phyloP scores from a whole-genome alignment of 2,329 filamentous ascomycete species.

The Trichoderma atrobrunneum region DNA sequence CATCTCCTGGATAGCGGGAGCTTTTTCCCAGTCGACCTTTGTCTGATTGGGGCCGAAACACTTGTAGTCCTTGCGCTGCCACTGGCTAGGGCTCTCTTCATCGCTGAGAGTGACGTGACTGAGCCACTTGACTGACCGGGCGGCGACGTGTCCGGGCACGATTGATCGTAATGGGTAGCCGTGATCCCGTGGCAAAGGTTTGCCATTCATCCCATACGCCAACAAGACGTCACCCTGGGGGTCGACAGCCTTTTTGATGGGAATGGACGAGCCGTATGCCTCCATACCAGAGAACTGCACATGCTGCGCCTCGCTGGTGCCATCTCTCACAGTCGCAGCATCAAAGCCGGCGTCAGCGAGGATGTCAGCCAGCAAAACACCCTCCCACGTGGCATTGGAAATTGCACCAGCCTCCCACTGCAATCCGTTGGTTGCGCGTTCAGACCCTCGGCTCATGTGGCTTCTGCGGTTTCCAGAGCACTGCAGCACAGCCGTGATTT shows the following conservation, averaged over 20 bases:
- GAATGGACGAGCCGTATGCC: slow-evolving; percentile 61
- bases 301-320: slow-evolving; percentile 44
- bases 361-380: slow-evolving; percentile 54
- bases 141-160: slow-evolving; percentile 64
- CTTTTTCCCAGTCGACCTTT: slow-evolving; percentile 59
- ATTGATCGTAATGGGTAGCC: slow-evolving; percentile 62
- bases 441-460: slow-evolving; percentile 53
- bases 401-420: slow-evolving; percentile 61
- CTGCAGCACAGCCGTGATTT: slow-evolving; percentile 55
- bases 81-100: slow-evolving; percentile 63
- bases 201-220: slow-evolving; percentile 66
- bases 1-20: slow-evolving; percentile 65
- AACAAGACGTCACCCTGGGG: slow-evolving; percentile 62
- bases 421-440: slow-evolving; percentile 52
- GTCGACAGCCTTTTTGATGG: slow-evolving; percentile 56
- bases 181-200: slow-evolving; percentile 61
- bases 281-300: slow-evolving; percentile 59
- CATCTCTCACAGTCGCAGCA: slow-evolving; percentile 35
- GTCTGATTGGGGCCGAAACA: slow-evolving; percentile 63
- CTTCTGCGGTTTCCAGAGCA: slow-evolving; percentile 60
- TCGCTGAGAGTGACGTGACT: slow-evolving; percentile 61
- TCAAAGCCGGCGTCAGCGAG: slow-evolving; percentile 55
- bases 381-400: slow-evolving; percentile 58
- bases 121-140: slow-evolving; percentile 68
- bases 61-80: slow-evolving; percentile 68